These are phyloP conservation scores for Ophiostoma himal-ulmi DNA, from an alignment of 2,329 filamentous ascomycete species.

Conservation along the genomic window DNA sequence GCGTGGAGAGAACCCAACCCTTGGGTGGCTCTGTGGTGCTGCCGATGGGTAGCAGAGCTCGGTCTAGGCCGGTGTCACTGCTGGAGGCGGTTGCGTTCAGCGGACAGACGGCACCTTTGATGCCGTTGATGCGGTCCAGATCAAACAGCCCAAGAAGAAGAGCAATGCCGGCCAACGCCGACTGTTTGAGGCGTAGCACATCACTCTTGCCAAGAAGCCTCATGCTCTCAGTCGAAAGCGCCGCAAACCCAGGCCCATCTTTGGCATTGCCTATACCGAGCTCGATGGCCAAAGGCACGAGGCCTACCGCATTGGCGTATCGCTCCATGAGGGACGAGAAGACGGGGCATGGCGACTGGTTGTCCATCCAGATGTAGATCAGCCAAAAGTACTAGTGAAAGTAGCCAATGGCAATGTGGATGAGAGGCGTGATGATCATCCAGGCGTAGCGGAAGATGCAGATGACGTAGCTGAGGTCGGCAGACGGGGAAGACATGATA, in stretches of 20 bases:
- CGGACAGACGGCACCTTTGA: not conserved
- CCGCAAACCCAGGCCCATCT: not conserved
- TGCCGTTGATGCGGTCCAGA: not conserved
- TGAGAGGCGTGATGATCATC: not conserved
- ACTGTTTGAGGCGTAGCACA: not conserved
- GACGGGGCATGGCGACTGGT: not conserved
- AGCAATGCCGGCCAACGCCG: not conserved
- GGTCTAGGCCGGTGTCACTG: not conserved
- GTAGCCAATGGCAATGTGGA: not conserved
- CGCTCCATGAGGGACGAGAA: not conserved
- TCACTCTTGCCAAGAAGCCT: not conserved
- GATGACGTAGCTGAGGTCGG: not conserved
- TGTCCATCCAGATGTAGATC: slow-evolving; percentile 7
- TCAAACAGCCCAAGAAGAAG: not conserved
- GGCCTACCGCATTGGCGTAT: not conserved
- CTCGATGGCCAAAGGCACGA: no score
- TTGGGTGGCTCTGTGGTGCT: not conserved
- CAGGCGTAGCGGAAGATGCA: slow-evolving; percentile 1
- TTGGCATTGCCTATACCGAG: not conserved
- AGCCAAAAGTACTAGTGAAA: slow-evolving; percentile 10
- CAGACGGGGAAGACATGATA: not conserved
- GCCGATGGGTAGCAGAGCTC: not conserved
- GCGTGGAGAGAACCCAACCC: not conserved
- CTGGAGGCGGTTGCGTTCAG: not conserved
- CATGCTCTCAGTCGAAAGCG: not conserved